phyloP scores from a whole-genome alignment of 2,329 filamentous ascomycete genomes.

The Penicillium sp. region DNA sequence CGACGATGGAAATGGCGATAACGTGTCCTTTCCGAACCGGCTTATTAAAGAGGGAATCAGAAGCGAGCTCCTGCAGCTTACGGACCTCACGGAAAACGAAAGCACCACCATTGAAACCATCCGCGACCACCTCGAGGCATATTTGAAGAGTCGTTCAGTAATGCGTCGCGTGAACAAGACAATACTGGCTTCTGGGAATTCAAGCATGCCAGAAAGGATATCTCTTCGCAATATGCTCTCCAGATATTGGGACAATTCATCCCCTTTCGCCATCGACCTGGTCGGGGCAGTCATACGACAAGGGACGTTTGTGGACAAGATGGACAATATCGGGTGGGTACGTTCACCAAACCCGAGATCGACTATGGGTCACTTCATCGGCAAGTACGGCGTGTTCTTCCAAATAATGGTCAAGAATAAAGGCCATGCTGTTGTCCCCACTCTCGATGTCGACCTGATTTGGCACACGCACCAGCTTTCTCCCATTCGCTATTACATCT shows the following conservation, averaged over 20 bases:
- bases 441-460: constrained; percentile 32
- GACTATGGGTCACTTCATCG: constrained; percentile 57
- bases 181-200: constrained; percentile 21
- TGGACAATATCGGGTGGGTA: constrained; percentile 68
- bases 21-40: constrained; percentile 49
- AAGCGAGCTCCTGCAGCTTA: constrained; percentile 1
- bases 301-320: constrained; percentile 46
- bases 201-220: constrained; percentile 19
- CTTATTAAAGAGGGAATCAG: constrained; percentile 29
- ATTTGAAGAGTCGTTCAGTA: not conserved
- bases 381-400: constrained; percentile 45
- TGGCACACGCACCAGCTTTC: constrained; percentile 67
- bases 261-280: constrained; percentile 34
- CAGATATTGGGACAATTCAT: constrained; percentile 37
- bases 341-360: constrained; percentile 57
- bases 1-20: constrained; percentile 10
- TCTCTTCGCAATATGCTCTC: constrained; percentile 38
- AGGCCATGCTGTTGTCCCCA: constrained; percentile 29
- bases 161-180: constrained; percentile 22
- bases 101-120: not conserved
- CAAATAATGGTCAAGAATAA: constrained; percentile 34
- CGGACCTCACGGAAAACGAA: not conserved
- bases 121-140: not conserved
- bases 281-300: constrained; percentile 39
- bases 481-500: constrained; percentile 54